Evolutionary conservation across 306 rosid species (phyloP).

Genomic region (Parietaria judaica): DNA sequence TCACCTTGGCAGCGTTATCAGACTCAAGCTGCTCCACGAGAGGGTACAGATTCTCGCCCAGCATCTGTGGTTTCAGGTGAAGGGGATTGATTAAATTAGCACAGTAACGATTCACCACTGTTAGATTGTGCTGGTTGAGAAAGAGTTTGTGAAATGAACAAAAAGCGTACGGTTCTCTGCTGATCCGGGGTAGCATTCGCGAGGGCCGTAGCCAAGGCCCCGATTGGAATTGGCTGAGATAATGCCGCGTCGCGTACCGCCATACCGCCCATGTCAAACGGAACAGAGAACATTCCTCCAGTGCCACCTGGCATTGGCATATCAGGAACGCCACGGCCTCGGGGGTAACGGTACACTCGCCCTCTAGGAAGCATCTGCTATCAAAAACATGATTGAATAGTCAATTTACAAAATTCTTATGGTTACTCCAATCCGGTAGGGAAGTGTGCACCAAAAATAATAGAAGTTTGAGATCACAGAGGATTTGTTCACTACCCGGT

Average conservation of each 20-base stretch:
- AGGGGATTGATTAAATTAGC: constrained; percentile 16
- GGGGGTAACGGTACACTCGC: constrained; percentile 84
- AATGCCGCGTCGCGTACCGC: constrained; percentile 67
- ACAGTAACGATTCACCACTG: too few species aligned
- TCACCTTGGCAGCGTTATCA: constrained; percentile 94
- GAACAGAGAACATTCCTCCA: constrained; percentile 96
- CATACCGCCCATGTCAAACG: constrained; percentile 78
- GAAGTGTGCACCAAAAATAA: too few species aligned
- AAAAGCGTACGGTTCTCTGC: constrained; percentile 74
- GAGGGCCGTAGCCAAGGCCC: constrained; percentile 89
- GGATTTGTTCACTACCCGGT: too few species aligned
- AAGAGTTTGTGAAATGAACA: not conserved
- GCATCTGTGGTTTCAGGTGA: constrained; percentile 53
- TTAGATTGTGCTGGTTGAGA: not conserved
- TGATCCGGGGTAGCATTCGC: constrained; percentile 95
- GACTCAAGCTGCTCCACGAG: constrained; percentile 96
- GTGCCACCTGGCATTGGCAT: constrained; percentile 86
- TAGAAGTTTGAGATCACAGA: too few species aligned
- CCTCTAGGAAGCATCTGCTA: constrained; percentile 89
- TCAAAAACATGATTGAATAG: constrained; percentile 10
- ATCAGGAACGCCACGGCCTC: constrained; percentile 80
- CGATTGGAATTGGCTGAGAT: constrained; percentile 77
- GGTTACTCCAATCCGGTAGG: too few species aligned
- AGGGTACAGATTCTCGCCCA: constrained; percentile 95
- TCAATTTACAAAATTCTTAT: not conserved